Percentiles rank a stretch among this genome's conserved stretches.
phyloP scores from a whole-genome alignment of 805 yeast genomes.

The Wickerhamiella azyma region DNA sequence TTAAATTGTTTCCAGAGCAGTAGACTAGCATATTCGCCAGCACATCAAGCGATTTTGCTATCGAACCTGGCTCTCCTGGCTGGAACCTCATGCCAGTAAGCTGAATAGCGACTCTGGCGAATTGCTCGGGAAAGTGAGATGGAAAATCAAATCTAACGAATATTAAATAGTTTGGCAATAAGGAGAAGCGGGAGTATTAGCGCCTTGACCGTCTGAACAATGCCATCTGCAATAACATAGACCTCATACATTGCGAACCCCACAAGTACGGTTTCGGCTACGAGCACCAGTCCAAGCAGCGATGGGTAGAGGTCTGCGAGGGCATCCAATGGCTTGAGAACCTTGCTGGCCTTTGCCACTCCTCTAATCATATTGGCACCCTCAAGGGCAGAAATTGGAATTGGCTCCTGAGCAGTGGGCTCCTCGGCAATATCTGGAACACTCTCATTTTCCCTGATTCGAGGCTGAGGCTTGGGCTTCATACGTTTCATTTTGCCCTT shows the following conservation, averaged over 20 bases:
- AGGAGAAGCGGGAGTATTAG: conserved; percentile 21
- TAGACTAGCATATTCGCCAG: conserved; percentile 58
- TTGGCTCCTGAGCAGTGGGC: background rate
- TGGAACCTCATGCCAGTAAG: conserved; percentile 28
- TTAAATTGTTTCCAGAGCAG: conserved; percentile 79
- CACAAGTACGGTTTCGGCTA: conserved; percentile 18
- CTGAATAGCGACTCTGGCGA: background rate
- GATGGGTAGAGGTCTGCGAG: conserved; percentile 19
- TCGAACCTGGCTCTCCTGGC: conserved; percentile 72
- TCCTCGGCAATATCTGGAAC: background rate
- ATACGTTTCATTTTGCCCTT: background rate
- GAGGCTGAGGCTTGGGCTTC: background rate
- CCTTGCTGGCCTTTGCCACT: background rate
- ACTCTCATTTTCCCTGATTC: background rate
- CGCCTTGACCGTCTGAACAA: conserved; percentile 18
- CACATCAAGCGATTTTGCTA: conserved; percentile 42
- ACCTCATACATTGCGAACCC: conserved; percentile 23
- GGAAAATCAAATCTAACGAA: background rate
- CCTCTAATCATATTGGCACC: background rate
- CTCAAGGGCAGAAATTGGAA: background rate
- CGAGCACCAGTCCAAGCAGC: conserved; percentile 16
- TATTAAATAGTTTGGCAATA: conserved; percentile 13
- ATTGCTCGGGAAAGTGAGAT: background rate
- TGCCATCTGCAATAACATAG: conserved; percentile 20
- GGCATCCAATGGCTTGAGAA: conserved; percentile 21